Percentiles rank a stretch among this genome's conserved stretches.
These are phyloP conservation scores for Trichoderma gamsii DNA, from an alignment of 495 filamentous ascomycete genomes.

Conservation along the genomic window DNA sequence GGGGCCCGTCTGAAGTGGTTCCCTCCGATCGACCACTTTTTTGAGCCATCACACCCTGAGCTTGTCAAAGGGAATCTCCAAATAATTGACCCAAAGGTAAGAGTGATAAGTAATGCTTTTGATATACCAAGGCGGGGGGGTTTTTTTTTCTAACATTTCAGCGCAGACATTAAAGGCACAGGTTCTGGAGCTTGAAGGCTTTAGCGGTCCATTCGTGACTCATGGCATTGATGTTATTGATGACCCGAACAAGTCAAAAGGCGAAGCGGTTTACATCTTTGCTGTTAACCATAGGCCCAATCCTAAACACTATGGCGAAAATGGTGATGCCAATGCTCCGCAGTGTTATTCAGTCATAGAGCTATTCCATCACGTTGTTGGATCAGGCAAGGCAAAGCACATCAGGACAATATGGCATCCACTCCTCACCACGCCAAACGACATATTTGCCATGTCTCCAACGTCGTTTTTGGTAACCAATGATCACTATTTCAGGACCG, in stretches of 20 bases:
- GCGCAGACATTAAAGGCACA: constrained; percentile 45
- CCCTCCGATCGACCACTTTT: constrained; percentile 42
- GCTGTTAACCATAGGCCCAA: constrained; percentile 55
- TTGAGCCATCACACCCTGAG: constrained; percentile 25
- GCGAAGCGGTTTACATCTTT: constrained; percentile 52
- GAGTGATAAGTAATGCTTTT: not conserved
- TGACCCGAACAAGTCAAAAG: constrained; percentile 35
- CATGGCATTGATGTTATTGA: constrained; percentile 56
- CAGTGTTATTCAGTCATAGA: constrained; percentile 51
- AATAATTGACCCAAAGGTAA: constrained; percentile 49
- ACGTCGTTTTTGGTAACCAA: constrained; percentile 54
- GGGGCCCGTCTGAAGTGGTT: constrained; percentile 50
- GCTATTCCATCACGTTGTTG: constrained; percentile 49
- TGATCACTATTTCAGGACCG: constrained; percentile 50
- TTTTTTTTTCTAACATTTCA: not conserved
- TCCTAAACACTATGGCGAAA: constrained; percentile 26
- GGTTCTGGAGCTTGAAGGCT: constrained; percentile 45
- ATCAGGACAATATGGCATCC: constrained; percentile 42
- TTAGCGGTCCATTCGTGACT: constrained; percentile 49
- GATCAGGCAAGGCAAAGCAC: constrained; percentile 28
- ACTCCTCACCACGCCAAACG: constrained; percentile 54
- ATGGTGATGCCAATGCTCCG: constrained; percentile 17
- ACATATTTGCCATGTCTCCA: constrained; percentile 45
- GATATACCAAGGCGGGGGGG: not conserved
- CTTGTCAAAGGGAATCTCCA: constrained; percentile 40